These are phyloP conservation scores for Colletotrichum simmondsii DNA, from an alignment of 2,329 filamentous ascomycete genomes.

Conservation along the genomic window DNA sequence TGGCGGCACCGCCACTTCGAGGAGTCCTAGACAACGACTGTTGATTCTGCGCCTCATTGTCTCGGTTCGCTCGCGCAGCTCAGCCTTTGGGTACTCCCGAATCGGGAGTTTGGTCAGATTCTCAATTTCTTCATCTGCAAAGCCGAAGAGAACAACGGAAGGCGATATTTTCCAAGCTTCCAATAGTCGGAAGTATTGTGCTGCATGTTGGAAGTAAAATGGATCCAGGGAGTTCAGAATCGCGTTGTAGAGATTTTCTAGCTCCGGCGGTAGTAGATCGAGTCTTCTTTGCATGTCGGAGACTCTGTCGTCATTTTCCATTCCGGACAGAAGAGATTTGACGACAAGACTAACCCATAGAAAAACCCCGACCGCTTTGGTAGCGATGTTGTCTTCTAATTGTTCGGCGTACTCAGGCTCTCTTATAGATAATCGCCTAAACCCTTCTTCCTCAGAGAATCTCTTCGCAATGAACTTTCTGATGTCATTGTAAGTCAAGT, in stretches of 20 bases:
- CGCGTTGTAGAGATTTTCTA: conserved; percentile 26
- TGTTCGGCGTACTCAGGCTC: neutral
- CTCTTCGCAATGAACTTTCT: conserved; percentile 11
- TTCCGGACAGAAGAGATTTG: conserved; percentile 27
- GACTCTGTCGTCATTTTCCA: conserved; percentile 22
- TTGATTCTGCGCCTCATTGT: neutral
- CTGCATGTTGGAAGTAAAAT: neutral
- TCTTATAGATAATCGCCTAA: neutral
- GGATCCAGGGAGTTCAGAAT: neutral
- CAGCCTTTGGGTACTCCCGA: neutral
- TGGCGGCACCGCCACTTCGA: neutral
- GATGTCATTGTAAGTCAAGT: conserved; percentile 36
- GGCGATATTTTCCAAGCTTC: neutral
- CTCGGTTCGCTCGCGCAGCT: neutral
- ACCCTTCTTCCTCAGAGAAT: neutral
- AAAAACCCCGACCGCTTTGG: conserved; percentile 34
- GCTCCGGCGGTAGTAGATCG: conserved; percentile 26
- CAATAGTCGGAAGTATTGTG: neutral
- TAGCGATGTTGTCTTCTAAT: conserved; percentile 19
- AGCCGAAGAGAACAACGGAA: no score
- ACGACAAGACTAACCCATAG: conserved; percentile 36
- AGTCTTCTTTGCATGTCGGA: conserved; percentile 26
- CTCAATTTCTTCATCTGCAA: neutral
- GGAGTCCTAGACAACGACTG: neutral
- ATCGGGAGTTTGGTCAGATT: neutral